These are phyloP conservation scores for Fomitopsis serialis DNA, from an alignment of 768 basidiomycete genomes.

Conservation along the genomic window DNA sequence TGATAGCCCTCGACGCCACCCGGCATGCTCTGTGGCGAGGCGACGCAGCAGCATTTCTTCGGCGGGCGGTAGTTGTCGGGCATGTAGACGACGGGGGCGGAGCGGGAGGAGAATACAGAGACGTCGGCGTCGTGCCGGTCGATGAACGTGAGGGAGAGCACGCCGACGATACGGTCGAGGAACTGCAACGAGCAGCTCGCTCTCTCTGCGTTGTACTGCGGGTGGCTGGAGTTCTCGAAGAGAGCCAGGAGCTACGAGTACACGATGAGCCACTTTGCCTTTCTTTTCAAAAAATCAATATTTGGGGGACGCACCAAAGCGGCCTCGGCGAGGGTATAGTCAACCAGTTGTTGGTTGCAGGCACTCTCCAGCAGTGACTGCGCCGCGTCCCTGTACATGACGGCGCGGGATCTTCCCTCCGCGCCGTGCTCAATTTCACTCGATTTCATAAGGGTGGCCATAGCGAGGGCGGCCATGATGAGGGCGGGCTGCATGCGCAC, in stretches of 20 bases:
- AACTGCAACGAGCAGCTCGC: slow-evolving; percentile 46
- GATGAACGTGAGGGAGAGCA: slow-evolving; percentile 46
- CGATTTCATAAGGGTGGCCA: slow-evolving; percentile 68
- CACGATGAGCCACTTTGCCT: no score
- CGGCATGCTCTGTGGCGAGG: slow-evolving; percentile 26
- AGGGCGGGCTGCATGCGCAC: slow-evolving; percentile 64
- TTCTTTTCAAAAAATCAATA: no score
- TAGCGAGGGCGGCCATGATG: slow-evolving; percentile 60
- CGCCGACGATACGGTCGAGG: slow-evolving; percentile 62
- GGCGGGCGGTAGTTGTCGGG: slow-evolving; percentile 15
- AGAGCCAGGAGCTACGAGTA: slow-evolving; percentile 61
- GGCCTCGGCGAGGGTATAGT: slow-evolving; percentile 65
- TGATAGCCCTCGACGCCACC: slow-evolving; percentile 31
- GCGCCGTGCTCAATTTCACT: slow-evolving; percentile 57
- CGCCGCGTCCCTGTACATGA: slow-evolving; percentile 52
- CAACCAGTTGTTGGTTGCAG: slow-evolving; percentile 46
- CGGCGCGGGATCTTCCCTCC: slow-evolving; percentile 50
- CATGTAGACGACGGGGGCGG: slow-evolving; percentile 16
- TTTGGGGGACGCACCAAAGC: slow-evolving; percentile 45
- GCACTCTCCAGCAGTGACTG: slow-evolving; percentile 48
- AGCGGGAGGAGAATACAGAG: slow-evolving; percentile 8
- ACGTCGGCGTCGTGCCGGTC: slow-evolving; percentile 46
- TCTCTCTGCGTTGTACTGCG: slow-evolving; percentile 52
- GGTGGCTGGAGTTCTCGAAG: slow-evolving; percentile 74
- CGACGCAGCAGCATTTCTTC: slow-evolving; percentile 40